Conservation (phyloP, 805 yeast genomes). For the Candida gorgasii region DNA sequence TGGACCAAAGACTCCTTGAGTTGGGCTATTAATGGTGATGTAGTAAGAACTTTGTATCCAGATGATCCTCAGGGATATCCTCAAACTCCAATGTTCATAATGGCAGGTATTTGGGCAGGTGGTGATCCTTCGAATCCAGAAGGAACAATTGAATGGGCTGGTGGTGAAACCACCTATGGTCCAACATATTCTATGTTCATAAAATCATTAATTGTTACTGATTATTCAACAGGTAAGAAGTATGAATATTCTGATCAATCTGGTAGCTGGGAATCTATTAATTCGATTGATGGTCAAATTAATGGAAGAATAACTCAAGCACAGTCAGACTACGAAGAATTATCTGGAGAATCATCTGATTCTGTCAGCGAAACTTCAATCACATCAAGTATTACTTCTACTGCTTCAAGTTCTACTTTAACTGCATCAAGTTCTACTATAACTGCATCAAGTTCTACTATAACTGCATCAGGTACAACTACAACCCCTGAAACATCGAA, state of each 20-base stretch:
- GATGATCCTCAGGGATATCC: conserved; percentile 71
- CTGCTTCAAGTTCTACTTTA: background rate
- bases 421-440: conserved; percentile 2
- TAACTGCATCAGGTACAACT: conserved; percentile 2
- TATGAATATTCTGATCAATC: conserved; percentile 56
- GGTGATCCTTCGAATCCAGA: conserved; percentile 65
- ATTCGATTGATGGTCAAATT: conserved; percentile 57
- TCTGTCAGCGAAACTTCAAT: conserved; percentile 4
- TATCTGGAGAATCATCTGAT: conserved; percentile 33
- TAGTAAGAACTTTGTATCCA: conserved; percentile 63
- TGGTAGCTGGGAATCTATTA: conserved; percentile 62
- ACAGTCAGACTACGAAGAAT: conserved; percentile 28
- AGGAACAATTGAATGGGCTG: conserved; percentile 84
- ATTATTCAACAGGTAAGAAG: conserved; percentile 64
- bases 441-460: conserved; percentile 4
- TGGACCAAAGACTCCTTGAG: conserved; percentile 69
- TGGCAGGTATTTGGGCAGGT: conserved; percentile 79
- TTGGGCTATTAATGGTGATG: conserved; percentile 73
- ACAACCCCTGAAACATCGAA: background rate
- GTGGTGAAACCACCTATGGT: conserved; percentile 67
- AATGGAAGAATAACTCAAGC: conserved; percentile 58
- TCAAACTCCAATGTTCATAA: conserved; percentile 81
- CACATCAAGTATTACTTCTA: too few relatives aligned
- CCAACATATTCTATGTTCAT: conserved; percentile 73
- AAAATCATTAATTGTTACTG: conserved; percentile 59